These are phyloP conservation scores for Geotrichum candidum DNA, from an alignment of 1,139 yeast genomes.

Conservation along the genomic window DNA sequence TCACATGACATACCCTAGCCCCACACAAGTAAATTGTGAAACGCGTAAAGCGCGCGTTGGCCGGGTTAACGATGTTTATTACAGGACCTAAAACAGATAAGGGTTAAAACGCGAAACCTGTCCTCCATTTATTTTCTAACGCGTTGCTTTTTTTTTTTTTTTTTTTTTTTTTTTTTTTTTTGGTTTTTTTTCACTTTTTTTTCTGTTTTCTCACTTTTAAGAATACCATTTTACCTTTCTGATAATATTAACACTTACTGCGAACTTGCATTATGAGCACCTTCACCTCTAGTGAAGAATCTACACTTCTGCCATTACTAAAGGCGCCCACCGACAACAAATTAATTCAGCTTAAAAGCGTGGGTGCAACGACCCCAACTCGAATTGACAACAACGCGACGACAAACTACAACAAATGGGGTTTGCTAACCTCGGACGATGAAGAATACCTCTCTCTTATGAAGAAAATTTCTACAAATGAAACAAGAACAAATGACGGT, in stretches of 20 bases:
- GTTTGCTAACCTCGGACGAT: slow-evolving; percentile 13
- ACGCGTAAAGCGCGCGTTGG: background rate
- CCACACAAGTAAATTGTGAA: background rate
- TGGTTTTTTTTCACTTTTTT: background rate
- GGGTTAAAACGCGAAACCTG: background rate
- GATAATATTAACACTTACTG: background rate
- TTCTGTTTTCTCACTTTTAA: background rate
- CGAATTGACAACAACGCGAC: background rate
- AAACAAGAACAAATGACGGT: background rate
- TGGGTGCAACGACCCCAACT: background rate
- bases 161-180: background rate
- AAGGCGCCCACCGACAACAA: background rate
- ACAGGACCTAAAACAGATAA: background rate
- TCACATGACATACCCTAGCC: background rate
- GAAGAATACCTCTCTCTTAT: background rate
- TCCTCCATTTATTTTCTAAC: background rate
- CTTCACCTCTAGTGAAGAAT: background rate
- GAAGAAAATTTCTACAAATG: background rate
- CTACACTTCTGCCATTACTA: background rate
- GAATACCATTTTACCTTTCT: background rate
- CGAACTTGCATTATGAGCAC: background rate
- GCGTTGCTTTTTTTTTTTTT: background rate
- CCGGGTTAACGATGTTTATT: background rate
- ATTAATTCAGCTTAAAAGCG: background rate
- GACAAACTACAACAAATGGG: slow-evolving; percentile 8